Conservation (phyloP, 495 filamentous ascomycete species). For the Aspergillus cristatus region DNA sequence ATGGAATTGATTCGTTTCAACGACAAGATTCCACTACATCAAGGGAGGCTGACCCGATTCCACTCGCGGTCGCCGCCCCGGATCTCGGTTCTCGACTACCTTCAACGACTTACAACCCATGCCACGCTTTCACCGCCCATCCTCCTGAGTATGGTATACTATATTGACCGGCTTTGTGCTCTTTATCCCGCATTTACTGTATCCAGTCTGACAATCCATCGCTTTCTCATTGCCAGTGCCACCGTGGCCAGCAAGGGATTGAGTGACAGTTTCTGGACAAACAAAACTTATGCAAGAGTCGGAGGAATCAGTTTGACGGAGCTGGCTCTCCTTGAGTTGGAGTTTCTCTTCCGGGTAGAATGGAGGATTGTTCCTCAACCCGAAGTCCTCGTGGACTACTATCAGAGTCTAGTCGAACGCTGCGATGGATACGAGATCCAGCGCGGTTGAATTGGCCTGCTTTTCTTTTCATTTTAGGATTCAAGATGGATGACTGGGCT, state of each 20-base stretch:
- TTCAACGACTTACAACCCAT: conserved; percentile 85
- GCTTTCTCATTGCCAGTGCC: conserved; percentile 90
- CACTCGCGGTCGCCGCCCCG: conserved; percentile 91
- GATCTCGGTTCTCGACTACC: conserved; percentile 87
- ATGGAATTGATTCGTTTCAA: conserved; percentile 89
- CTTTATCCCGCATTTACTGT: conserved; percentile 91
- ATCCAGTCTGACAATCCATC: conserved; percentile 88
- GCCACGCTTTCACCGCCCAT: conserved; percentile 89
- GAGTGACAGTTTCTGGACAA: conserved; percentile 96
- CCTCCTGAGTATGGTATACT: conserved; percentile 98
- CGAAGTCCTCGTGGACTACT: conserved; percentile 88
- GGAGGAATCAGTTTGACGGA: conserved; percentile 85
- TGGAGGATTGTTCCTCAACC: conserved; percentile 96
- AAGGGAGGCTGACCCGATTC: conserved; percentile 81
- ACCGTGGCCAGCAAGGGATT: conserved; percentile 94
- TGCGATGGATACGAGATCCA: conserved; percentile 52
- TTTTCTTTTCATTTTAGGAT: no score
- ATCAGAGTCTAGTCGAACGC: conserved; percentile 71
- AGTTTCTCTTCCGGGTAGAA: conserved; percentile 82
- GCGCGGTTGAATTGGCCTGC: conserved; percentile 10
- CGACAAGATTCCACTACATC: conserved; percentile 75
- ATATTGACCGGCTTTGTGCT: conserved; percentile 91
- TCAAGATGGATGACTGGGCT: no score
- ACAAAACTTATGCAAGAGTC: conserved; percentile 86
- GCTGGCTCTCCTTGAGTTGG: conserved; percentile 85